Conservation (phyloP, 805 yeast species). For the Trichomonascus vanleenenianus region DNA sequence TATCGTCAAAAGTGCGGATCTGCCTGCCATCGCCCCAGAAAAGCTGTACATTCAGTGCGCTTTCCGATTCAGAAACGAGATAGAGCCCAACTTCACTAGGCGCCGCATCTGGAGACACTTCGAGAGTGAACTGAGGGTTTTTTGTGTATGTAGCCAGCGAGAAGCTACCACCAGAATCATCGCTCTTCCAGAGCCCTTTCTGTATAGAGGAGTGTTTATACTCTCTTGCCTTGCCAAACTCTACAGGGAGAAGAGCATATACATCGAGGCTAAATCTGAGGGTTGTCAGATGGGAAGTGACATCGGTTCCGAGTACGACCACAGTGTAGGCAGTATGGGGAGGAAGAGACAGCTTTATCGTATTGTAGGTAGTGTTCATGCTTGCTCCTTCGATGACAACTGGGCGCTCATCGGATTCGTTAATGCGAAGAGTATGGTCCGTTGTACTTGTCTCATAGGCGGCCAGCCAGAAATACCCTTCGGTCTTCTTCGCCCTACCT, state of each 20-base stretch:
- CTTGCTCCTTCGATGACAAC: constrained; percentile 18
- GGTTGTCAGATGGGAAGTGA: constrained; percentile 1
- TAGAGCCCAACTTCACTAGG: constrained; percentile 15
- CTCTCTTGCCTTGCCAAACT: constrained; percentile 29
- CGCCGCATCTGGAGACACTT: background rate
- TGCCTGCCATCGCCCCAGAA: constrained; percentile 31
- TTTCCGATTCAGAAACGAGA: constrained; percentile 20
- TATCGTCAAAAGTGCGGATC: constrained; percentile 24
- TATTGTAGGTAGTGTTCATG: constrained; percentile 29
- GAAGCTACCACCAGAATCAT: constrained; percentile 50
- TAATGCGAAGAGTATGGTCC: too few species aligned
- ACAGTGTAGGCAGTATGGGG: constrained; percentile 19
- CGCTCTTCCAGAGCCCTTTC: constrained; percentile 39
- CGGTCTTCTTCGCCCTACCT: constrained; percentile 8
- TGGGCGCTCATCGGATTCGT: background rate
- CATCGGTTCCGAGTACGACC: constrained; percentile 13
- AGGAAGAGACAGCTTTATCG: constrained; percentile 19
- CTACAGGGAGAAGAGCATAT: constrained; percentile 10
- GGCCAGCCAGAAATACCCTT: constrained; percentile 16
- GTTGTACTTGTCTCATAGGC: background rate
- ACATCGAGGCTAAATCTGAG: constrained; percentile 15
- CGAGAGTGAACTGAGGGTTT: constrained; percentile 47
- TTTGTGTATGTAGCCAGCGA: constrained; percentile 35
- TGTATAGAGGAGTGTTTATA: constrained; percentile 14
- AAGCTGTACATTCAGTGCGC: constrained; percentile 36